phyloP scores from a whole-genome alignment of 2,329 filamentous ascomycete species.

The Aureobasidium leucospermi region DNA sequence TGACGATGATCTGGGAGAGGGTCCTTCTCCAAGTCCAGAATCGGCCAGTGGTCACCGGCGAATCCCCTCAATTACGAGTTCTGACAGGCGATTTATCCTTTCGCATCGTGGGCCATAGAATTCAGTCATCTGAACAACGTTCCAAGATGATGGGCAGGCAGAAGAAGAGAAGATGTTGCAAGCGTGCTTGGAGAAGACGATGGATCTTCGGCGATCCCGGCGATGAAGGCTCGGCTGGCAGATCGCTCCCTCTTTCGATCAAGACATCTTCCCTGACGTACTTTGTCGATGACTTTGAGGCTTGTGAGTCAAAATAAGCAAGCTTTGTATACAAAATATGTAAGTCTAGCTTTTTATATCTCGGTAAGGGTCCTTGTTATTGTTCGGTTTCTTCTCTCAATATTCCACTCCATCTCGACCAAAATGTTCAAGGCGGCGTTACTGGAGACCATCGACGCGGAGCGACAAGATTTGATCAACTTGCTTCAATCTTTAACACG shows the following conservation, averaged over 20 bases:
- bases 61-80: too few relatives aligned
- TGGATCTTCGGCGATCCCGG: background rate
- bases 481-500: slow-evolving; percentile 30
- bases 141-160: background rate
- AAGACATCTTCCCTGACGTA: slow-evolving; percentile 3
- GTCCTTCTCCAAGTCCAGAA: too few relatives aligned
- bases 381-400: background rate
- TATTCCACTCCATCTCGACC: background rate
- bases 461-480: slow-evolving; percentile 22
- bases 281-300: background rate
- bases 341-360: background rate
- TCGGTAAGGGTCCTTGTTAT: background rate
- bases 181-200: background rate
- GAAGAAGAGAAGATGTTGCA: background rate
- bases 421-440: slow-evolving; percentile 20
- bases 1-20: too few relatives aligned
- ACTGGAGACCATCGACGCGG: slow-evolving; percentile 22
- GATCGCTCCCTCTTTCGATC: background rate
- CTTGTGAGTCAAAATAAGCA: slow-evolving; percentile 11
- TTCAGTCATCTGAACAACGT: slow-evolving; percentile 2
- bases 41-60: too few relatives aligned
- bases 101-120: background rate
- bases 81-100: too few relatives aligned
- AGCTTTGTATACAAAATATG: background rate
- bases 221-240: background rate